These are phyloP conservation scores for Trichoderma pleuroti DNA, from an alignment of 2,329 filamentous ascomycete species.

Conservation along the genomic window DNA sequence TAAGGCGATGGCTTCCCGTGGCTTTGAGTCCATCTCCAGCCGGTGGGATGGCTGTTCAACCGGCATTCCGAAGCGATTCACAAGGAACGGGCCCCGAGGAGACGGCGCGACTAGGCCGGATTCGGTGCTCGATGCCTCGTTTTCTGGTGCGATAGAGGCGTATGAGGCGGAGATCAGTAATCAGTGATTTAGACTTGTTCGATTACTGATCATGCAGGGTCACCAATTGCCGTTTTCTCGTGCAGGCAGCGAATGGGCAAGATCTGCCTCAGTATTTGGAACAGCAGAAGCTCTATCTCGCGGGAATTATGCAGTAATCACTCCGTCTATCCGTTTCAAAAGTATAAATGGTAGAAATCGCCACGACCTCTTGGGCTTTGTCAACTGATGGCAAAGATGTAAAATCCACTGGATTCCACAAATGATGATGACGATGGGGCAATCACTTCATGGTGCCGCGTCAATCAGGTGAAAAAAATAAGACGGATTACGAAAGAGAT, in stretches of 20 bases:
- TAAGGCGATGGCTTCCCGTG: not conserved
- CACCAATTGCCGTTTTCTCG: not conserved
- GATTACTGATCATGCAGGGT: conserved; percentile 3
- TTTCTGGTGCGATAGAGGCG: not conserved
- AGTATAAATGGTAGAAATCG: not conserved
- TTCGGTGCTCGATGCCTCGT: not conserved
- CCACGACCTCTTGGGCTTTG: not conserved
- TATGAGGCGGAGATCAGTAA: not conserved
- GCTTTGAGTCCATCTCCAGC: not conserved
- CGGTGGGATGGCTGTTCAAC: conserved; percentile 4
- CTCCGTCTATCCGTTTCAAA: not conserved
- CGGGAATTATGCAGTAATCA: not conserved
- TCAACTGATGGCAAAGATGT: not conserved
- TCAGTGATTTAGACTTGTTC: not conserved
- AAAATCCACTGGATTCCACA: not conserved
- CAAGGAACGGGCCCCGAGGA: not conserved
- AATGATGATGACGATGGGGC: no score
- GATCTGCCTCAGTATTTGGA: not conserved
- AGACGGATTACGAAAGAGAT: no score
- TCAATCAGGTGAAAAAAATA: no score
- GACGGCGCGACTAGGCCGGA: not conserved
- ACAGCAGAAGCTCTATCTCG: not conserved
- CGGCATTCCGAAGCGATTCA: not conserved
- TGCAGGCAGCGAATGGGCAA: no score
- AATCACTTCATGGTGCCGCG: no score